Base-by-base conservation (phyloP, 2,329 filamentous ascomycete species). In the Madurella mycetomatis region DNA sequence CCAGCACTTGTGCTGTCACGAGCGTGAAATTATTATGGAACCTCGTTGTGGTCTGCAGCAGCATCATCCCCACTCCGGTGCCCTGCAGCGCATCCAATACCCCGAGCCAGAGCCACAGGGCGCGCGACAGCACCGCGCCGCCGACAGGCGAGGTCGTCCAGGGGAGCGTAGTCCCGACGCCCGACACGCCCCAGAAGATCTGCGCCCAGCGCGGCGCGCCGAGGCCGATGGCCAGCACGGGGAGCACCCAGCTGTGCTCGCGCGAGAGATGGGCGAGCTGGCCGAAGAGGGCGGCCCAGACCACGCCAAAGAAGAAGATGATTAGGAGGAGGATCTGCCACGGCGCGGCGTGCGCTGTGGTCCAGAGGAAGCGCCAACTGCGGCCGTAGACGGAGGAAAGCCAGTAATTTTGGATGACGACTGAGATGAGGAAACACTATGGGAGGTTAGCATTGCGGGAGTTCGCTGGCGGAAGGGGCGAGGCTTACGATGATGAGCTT, bases 321-420 rank as follows among this genome's bases (percentile, higher is more conserved):
- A 84, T 74, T 3, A 86, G 75, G 2, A 84, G 66, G 4, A 77
- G 69, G 37, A 85, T 76, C 40, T 76, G 70, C 79, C 81, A 85
- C 15, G 71, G 65, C 5, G 76, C 72, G 2, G 79, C 77, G 60
- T 81, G 75, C 19, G 76, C 69, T 5, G 78, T 80, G 41, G 72
- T 74, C 78, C 81, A 86, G n/a, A 85, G 75, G 70, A 78, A 87
- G 25, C 72, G 71, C 84, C 84, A 87, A 65, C 84, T 86, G 43
- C 84, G 78, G 43, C 84, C 84, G 62, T 85, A 86, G 2, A 80
- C 82, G 1, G 83, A 76, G 17, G 80, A 81, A 34, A 86, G 74
- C 69, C 82, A 86, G 74, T 83, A 84, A 66, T 86, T 86, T 64
- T 86, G 83, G 34, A 86, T 70, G 48, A 85, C 69, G 32, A 86